Evolutionary conservation across 2,329 filamentous ascomycete species (phyloP), one percentile per base, ranked within the genome.

Genomic region (Aspergillus puulaauensis): DNA sequence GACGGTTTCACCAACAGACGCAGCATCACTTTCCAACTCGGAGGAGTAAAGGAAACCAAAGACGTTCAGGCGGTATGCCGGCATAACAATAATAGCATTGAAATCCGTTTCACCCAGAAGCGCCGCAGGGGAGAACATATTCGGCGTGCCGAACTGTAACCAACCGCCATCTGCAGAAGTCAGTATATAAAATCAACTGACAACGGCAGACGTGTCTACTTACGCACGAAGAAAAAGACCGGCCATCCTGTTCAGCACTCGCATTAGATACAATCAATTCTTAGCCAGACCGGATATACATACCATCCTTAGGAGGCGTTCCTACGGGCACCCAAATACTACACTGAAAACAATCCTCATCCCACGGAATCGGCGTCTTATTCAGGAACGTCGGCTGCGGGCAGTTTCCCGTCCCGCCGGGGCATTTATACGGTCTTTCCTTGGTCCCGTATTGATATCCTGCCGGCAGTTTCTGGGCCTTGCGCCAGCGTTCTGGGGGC

Each of bases 201-300:
- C 21, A 21, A 21, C 2, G 27, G 27, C 37, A 21, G 19, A 45
- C 40, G 15, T 7, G 21, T 1, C 35, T 8, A 72, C 77, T 60
- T 75, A 79, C 82, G 83, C 46, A 85, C 82, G 68, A 79, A 85
- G 63, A 86, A 80, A 49, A 83, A 75, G 0, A 86, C 82, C 4
- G 83, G 83, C 82, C 83, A 86, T 15, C 83, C 80, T 73, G 23
- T 49, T 23, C 14, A 24, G 15, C 17, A 53, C 46, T 54, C 33
- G 41, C n/a, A 21, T 33, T 48, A 37, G 17, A 14, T 4, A 31
- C 4, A 11, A 31, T 4, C 3, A 3, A 31, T 4, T 4, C 3
- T 21, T 21, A 3, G 3, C 9, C 11, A n/a, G 8, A n/a, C 6
- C 14, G 3, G 6, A 15, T 6, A 23, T 19, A 62, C 64, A 51